These are phyloP conservation scores for Teunomyces panamensis DNA, from an alignment of 805 yeast genomes.

Conservation along the genomic window DNA sequence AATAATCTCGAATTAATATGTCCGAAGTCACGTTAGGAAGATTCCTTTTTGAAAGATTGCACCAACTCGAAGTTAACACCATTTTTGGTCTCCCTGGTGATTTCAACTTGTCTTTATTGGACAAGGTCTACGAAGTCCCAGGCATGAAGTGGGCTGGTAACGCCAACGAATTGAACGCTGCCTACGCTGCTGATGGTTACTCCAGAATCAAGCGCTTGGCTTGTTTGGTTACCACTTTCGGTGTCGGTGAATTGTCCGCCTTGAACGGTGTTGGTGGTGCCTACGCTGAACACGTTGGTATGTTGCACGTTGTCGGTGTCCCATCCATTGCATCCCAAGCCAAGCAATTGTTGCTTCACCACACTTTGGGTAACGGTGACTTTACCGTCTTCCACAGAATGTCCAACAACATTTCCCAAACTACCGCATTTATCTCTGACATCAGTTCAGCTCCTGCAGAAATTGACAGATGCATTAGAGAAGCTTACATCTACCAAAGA, in stretches of 20 bases:
- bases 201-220: slow-evolving; percentile 27
- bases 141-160: slow-evolving; percentile 33
- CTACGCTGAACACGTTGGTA: slow-evolving; percentile 35
- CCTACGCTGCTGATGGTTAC: slow-evolving; percentile 27
- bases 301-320: slow-evolving; percentile 34
- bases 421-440: slow-evolving; percentile 29
- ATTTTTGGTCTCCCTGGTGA: slow-evolving; percentile 36
- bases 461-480: slow-evolving; percentile 31
- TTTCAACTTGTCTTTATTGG: slow-evolving; percentile 32
- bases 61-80: slow-evolving; percentile 27
- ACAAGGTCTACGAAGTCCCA: slow-evolving; percentile 30
- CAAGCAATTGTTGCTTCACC: slow-evolving; percentile 40
- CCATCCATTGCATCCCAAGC: slow-evolving; percentile 32
- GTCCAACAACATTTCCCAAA: slow-evolving; percentile 31
- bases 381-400: slow-evolving; percentile 37
- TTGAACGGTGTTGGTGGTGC: slow-evolving; percentile 35
- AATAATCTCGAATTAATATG: slow-evolving; percentile 10
- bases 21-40: slow-evolving; percentile 29
- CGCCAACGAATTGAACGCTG: slow-evolving; percentile 32
- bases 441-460: slow-evolving; percentile 27
- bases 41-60: slow-evolving; percentile 32
- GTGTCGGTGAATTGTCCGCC: slow-evolving; percentile 37
- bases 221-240: slow-evolving; percentile 31
- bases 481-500: slow-evolving; percentile 31
- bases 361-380: slow-evolving; percentile 44